Base-by-base conservation (phyloP, 2,329 filamentous ascomycete genomes). In the Ophiobolus disseminans region DNA sequence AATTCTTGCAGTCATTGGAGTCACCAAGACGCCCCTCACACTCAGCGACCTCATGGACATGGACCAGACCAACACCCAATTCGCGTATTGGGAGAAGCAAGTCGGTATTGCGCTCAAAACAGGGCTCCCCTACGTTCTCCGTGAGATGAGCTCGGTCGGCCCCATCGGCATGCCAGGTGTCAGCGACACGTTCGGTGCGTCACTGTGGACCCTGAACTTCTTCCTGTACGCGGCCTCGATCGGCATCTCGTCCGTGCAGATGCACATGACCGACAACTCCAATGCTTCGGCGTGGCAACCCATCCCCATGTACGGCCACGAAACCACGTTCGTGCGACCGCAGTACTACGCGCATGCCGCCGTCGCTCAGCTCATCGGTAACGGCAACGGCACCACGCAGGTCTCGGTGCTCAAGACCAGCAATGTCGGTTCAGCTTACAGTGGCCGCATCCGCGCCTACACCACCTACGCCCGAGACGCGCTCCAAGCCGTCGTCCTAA, bases 191-290 rank as follows among this genome's bases (percentile, higher is more conserved):
- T 80, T 81, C 48, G 78, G 75, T 28, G 75, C 78, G n/a, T 71
- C 78, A 13, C 69, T 82, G 13, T 82, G 79, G 78, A 76, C 76
- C 8, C 70, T 81, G 40, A 81, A 82, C 66, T 81, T 81, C 66
- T 75, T 80, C 53, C 69, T 79, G 11, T 81, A 80, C 62, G 68
- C 75, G 3, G 77, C 79, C 6, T 74, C 74, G 5, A 70, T 80
- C 31, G 78, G 77, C 50, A 74, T 81, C 41, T 66, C 72, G 0
- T 76, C 75, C 7, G 77, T 81, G 2, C 73, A 80, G 52, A 76
- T 81, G 72, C 79, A 82, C 70, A 80, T 81, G 78, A 81, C 79
- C 8, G 78, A 80, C 63, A 80, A 80, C 63, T 80, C 78, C 50
- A 77, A 77, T 55, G 76, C 78, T 5, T 74, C 74, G 45, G 76